Base-by-base conservation (phyloP, 129 eudicot genomes). In the Artemisia tridentata region DNA sequence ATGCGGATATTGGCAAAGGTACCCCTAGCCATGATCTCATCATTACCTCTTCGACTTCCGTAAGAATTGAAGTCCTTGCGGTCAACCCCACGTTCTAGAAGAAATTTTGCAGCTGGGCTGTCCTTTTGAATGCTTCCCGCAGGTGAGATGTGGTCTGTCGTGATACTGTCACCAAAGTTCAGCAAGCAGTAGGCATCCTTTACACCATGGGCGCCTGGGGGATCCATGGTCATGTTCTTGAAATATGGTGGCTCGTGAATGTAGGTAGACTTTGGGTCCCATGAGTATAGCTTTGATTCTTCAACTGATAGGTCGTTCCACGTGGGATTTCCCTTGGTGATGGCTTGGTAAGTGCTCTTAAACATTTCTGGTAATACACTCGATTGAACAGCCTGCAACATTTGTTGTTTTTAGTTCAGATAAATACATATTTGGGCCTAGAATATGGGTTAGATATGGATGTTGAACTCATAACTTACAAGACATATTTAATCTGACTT, bases 41-140 rank as follows among this genome's bases (percentile, higher is more conserved):
- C 95, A 56, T 88, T 84, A 41, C 95, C 90, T 21, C 88, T 78
- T 0, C 95, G 87, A 47, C 95, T 84, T 4, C 95, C 90, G 56
- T 84, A 88, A 17, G 95, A 87, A 67, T 87, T 87, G 78, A 82
- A 88, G 74, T 87, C 88, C 79, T 65, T 88, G 11, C 95, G 82
- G 12, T 87, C 87, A 59, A 87, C 95, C 17, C 89, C 95, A 65
- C 78, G 90, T 15, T 88, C 87, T 64, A 83, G 76, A 56, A 88
- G 84, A 56, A 20, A 88, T 67, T 72, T 85, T 58, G 91, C 96
- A 48, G 96, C 96, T 9, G 91, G 96, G 34, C 96, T n/a, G n/a
- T n/a, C n/a, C n/a, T n/a, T n/a, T n/a, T n/a, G n/a, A n/a, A 88
- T 88, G 78, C 83, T 88, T 71, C 96, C 96, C 49, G 88, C 96